phyloP scores from a whole-genome alignment of 441 rosid species.

The Viola pubescens region DNA sequence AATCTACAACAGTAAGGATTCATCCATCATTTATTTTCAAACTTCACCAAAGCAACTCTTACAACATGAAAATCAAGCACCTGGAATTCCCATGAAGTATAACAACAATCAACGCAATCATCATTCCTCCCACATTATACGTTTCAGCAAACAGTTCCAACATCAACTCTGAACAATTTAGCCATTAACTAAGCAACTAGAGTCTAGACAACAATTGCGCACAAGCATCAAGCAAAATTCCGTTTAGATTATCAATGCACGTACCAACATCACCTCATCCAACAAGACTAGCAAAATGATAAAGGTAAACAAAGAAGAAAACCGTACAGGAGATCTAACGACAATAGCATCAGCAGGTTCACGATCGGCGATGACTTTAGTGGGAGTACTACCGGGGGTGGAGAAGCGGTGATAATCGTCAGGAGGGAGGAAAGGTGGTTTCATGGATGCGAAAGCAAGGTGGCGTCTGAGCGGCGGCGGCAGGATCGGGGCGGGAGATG shows the following conservation, averaged over 20 bases:
- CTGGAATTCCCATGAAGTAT: no score
- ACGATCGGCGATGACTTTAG: constrained; percentile 38
- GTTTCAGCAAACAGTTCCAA: no score
- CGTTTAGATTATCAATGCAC: background rate
- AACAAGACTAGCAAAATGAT: background rate
- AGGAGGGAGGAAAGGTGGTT: constrained; percentile 62
- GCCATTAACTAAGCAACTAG: no score
- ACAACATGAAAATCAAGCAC: background rate
- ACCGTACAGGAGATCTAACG: constrained; percentile 81
- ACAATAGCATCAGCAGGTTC: constrained; percentile 48
- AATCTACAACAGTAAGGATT: no score
- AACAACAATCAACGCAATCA: no score
- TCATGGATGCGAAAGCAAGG: constrained; percentile 64
- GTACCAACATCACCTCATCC: no score
- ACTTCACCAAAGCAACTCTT: no score
- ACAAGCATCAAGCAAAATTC: background rate
- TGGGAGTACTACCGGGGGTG: constrained; percentile 17
- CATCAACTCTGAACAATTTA: no score
- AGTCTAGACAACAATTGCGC: no score
- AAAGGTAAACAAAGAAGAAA: background rate
- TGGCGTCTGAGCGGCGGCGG: constrained; percentile 62
- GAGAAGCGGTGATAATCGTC: constrained; percentile 72
- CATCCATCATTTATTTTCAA: no score
- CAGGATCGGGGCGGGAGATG: constrained; percentile 36
- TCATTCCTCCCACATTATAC: no score